A percentile compares a stretch with the other conserved stretches of the same genome.
phyloP scores from a whole-genome alignment of 257 asterid genomes.

The Orobanche coerulescens region DNA sequence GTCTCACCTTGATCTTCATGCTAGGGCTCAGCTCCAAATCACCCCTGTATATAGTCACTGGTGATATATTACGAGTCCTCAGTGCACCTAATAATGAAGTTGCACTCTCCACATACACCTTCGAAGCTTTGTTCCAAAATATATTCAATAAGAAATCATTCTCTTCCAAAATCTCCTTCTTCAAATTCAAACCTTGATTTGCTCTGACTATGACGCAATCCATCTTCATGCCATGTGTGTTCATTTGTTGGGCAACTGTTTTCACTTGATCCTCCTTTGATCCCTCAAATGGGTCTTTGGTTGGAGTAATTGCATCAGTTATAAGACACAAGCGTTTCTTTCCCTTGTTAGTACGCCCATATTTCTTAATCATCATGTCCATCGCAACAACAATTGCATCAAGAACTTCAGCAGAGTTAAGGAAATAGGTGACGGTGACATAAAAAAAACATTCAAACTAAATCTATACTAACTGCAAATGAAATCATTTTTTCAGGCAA shows the following conservation, averaged over 20 bases:
- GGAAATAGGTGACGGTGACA: slow-evolving; percentile 28
- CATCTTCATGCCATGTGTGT: slow-evolving; percentile 80
- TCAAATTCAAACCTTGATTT: slow-evolving; percentile 28
- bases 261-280: slow-evolving; percentile 91
- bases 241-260: slow-evolving; percentile 78
- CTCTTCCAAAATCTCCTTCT: slow-evolving; percentile 56
- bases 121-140: slow-evolving; percentile 54
- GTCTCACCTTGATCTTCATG: slow-evolving; percentile 76
- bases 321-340: slow-evolving; percentile 83
- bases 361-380: slow-evolving; percentile 90
- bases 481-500: slow-evolving; percentile 10
- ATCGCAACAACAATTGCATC: slow-evolving; percentile 91
- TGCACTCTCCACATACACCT: slow-evolving; percentile 63
- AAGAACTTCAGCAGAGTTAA: slow-evolving; percentile 69
- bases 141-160: slow-evolving; percentile 62
- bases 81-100: slow-evolving; percentile 76
- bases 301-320: slow-evolving; percentile 64
- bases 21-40: slow-evolving; percentile 66
- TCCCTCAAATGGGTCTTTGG: slow-evolving; percentile 79
- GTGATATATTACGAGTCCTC: slow-evolving; percentile 77
- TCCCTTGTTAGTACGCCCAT: slow-evolving; percentile 69
- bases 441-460: slow-evolving; percentile 6
- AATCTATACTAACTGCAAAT: neutral
- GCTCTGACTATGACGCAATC: slow-evolving; percentile 58
- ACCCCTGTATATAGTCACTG: slow-evolving; percentile 82